Evolutionary conservation across 805 yeast species (phyloP), one percentile per base, ranked within the genome.

Genomic region (Starmera pachycereana): DNA sequence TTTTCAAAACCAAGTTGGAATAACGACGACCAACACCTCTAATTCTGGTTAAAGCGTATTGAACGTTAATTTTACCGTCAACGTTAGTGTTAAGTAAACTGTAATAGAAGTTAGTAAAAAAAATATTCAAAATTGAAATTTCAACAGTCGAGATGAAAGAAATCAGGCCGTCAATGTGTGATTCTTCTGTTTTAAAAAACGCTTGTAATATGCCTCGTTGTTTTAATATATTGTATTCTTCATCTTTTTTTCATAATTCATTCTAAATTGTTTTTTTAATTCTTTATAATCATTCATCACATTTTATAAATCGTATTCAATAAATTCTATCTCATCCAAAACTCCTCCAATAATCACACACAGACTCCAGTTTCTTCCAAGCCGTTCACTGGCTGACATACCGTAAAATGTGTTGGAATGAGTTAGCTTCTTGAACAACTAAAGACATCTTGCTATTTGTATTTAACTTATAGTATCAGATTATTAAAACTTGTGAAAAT

Each of bases 21-120:
- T 90, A 94, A 79, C 99, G 92, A 76, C 97, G 94, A 79, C 98
- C 98, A 65, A 92, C 97, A 89, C 99, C 99, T 79, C 96, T 86
- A 71, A 92, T 94, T 76, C 89, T 84, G 81, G 98, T 89, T 77
- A 92, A 79, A 71, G 99, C 99, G 86, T 89, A 94, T 92, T 92
- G 94, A 74, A 92, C 81, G 83, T 92, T 92, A 81, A 90, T 90
- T 88, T 95, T 89, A 84, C 99, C 99, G 75, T 92, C 99, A 71
- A 92, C 97, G 89, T 92, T 92, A 77, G 99, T 92, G 88, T 94
- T 92, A 76, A 92, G 87, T 79, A 92, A 86, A 90, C 95, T 82
- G 68, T 47, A 56, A 36, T 49, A 43, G 40, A 43, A 41, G 71
- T 66, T 68, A 66, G 68, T 64, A 61, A 37, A 37, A 30, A 11